Evolutionary conservation across 331 rosid genomes (phyloP), one percentile per base, ranked within the genome.

Genomic region (Saraca asoca): DNA sequence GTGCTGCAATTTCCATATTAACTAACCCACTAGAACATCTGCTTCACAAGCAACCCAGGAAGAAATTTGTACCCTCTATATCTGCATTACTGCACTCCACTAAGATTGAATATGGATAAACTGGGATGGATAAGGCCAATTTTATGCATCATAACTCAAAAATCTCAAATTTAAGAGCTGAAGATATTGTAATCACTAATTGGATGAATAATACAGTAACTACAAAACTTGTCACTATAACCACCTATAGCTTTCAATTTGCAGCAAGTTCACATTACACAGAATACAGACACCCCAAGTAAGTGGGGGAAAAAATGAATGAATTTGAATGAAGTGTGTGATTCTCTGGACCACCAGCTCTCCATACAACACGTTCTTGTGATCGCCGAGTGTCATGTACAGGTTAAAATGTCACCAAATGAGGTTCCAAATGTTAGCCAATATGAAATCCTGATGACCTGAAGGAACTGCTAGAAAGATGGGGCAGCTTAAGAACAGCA

Each of bases 361-460:
- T 70, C 45, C 68, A 62, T 55, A 68, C 60, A 72, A 64, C 67
- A 3, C 42, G 64, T 65, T 65, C 48, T 60, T 38, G 44, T 46
- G 9, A 74, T 68, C 68, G 79, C 57, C 29, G 51, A 18, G 68
- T 61, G 67, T 54, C 71, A 51, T 60, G 64, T 70, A 74, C 60
- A 43, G 61, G 77, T 64, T 70, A 62, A 34, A 59, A 33, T 66
- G 54, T 66, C 72, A 45, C 56, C 75, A 42, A 38, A 33, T 66
- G 57, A 51, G 17, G 55, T 57, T 65, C 42, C 13, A 7, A 54
- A 52, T 13, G 29, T 79, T 73, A 91, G 58, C 96, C 96, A 59
- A 91, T 55, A 81, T 91, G 96, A 70, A 88, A 85, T 62, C 96
- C 96, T 6, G 95, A 52, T 18, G 97, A 79, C 68, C 52, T 69